Base-by-base conservation (phyloP, 495 filamentous ascomycete species). In the Tuber indicum region DNA sequence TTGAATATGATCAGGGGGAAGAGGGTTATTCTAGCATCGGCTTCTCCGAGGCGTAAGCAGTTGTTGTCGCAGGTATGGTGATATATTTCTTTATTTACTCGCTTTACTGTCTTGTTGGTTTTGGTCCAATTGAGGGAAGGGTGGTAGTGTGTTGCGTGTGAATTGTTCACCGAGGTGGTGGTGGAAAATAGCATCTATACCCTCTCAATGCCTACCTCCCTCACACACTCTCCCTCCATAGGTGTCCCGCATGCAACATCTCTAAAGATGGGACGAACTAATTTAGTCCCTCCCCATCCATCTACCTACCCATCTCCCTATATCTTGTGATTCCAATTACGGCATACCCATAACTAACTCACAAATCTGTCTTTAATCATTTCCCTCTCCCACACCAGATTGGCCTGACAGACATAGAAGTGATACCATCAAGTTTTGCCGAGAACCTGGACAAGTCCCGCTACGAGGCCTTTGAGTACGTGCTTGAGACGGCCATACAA, bases 381-480 rank as follows among this genome's bases (percentile, higher is more conserved):
- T 32, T 32, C n/a, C 21, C n/a, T 26, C n/a, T n/a, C 32, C 36
- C 66, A n/a, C 43, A 19, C 16, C 21, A 82, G 80, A 81, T 82
- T 19, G 75, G 79, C 72, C 75, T 82, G 70, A 79, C 87, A 46
- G 89, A 91, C 82, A 84, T 97, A 85, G 93, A 97, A 77, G 88
- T 97, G 81, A 87, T 91, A 78, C 93, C 96, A 52, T 96, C 93
- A 58, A 89, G 87, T 75, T 89, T 91, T 70, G 90, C 91, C 52
- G 95, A 98, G 85, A 87, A 97, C 86, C 89, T 95, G 58, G 88
- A 92, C 77, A 97, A 98, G 82, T 85, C 86, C n/a, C 79, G 84
- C 5, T 88, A 93, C 71, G 87, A 89, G 1, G 92, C 96, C 0
- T 93, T 94, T 83, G 93, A 94, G 83, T 99, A 99, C 86, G 96